Base-by-base conservation (phyloP, 768 basidiomycete genomes). In the Leccinum fibrillosum region DNA sequence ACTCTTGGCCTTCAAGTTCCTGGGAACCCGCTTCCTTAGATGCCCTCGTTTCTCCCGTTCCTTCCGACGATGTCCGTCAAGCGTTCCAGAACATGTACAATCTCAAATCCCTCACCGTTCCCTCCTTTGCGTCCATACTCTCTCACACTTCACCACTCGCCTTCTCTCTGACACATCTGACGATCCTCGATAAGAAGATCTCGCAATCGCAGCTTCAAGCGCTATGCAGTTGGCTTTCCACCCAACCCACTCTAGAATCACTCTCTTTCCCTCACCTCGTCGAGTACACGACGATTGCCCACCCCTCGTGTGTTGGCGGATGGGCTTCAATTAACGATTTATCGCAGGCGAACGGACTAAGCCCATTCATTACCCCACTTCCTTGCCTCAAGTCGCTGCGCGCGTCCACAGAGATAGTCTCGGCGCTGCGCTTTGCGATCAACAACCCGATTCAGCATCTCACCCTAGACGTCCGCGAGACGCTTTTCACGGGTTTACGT, bases 51-150 rank as follows among this genome's bases (percentile, higher is more conserved):
- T 42, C 64, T 6, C 53, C 59, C 3, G 23, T 53, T 25, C 63
- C 65, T 28, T 52, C 67, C 8, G 42, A 53, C 25, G 61, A 66
- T 13, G 58, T 73, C 56, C 57, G 64, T 19, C 60, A 19, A 8
- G 72, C 68, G 11, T 61, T 72, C 30, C 66, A 62, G 47, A 72
- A 73, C 34, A 73, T 72, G 72, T 45, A 37, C 9, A 66, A 72
- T 37, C 68, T 72, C 57, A 68, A 61, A 44, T 62, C 56, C 6
- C 66, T 72, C 37, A 70, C 68, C 1, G 34, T 73, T 9, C 60
- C 60, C 11, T 70, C 68, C 12, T 70, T 73, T 49, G 52, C 56
- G 15, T 60, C 61, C 52, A 59, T 70, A 25, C 61, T 72, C 21
- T 58, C 62, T 3, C 55, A 63, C 15, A 54, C 64, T 0, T 59